phyloP scores from a whole-genome alignment of 139 green algal species.

The Desmodesmus armatus region DNA sequence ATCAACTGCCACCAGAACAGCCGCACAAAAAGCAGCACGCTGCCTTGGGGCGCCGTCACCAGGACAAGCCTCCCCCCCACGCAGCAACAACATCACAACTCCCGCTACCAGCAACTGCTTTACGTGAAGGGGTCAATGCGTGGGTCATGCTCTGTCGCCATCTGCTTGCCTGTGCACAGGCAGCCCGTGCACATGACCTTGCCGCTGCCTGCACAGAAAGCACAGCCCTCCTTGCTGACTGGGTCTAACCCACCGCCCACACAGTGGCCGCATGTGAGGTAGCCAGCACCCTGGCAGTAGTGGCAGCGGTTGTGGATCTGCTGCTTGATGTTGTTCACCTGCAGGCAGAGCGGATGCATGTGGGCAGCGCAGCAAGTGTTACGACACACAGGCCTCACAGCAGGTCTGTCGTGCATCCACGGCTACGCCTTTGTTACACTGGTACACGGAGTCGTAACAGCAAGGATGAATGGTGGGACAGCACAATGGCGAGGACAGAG shows the following conservation, averaged over 20 bases:
- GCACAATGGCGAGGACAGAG: no score
- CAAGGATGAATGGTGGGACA: no score
- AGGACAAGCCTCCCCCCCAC: not conserved
- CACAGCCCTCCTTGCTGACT: slow-evolving; percentile 55
- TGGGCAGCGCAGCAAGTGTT: no score
- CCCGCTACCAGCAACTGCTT: not conserved
- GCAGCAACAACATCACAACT: not conserved
- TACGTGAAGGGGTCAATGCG: slow-evolving; percentile 90
- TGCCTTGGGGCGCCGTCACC: no score
- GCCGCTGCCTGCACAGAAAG: slow-evolving; percentile 82
- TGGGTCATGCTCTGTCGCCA: slow-evolving; percentile 95
- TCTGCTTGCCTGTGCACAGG: slow-evolving; percentile 94
- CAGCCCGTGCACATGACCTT: slow-evolving; percentile 99
- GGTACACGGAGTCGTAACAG: no score
- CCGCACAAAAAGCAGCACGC: no score
- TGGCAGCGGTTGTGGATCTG: slow-evolving; percentile 75
- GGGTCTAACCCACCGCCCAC: slow-evolving; percentile 68
- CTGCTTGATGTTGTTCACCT: slow-evolving; percentile 91
- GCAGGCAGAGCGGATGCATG: no score
- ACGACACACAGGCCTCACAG: no score
- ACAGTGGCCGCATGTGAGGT: slow-evolving; percentile 94
- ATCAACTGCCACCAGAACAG: no score
- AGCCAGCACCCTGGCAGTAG: slow-evolving; percentile 89
- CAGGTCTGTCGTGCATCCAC: no score
- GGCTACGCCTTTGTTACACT: no score